These are phyloP conservation scores for Russula compacta DNA, from an alignment of 768 basidiomycete genomes.

Conservation along the genomic window DNA sequence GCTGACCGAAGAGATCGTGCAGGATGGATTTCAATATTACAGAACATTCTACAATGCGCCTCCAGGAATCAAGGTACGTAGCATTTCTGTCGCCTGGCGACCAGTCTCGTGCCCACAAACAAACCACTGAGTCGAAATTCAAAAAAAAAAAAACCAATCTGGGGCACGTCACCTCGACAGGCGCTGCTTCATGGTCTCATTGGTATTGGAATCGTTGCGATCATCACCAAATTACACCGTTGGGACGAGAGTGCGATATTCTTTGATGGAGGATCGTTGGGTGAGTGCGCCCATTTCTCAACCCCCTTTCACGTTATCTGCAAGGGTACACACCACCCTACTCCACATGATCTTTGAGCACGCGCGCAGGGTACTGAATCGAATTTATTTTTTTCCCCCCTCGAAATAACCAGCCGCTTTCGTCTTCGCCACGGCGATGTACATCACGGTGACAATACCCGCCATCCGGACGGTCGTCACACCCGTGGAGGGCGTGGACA, in stretches of 20 bases:
- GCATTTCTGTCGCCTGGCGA: neutral
- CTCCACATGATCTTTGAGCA: too few species aligned
- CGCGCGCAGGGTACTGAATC: neutral
- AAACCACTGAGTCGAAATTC: neutral
- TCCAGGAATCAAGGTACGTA: slow-evolving; percentile 78
- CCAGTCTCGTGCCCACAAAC: neutral
- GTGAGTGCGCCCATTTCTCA: slow-evolving; percentile 37
- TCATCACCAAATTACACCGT: slow-evolving; percentile 69
- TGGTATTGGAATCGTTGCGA: slow-evolving; percentile 63
- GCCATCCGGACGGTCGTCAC: slow-evolving; percentile 65
- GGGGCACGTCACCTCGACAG: slow-evolving; percentile 34
- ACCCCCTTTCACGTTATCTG: neutral
- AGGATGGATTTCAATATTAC: slow-evolving; percentile 85
- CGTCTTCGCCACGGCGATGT: slow-evolving; percentile 68
- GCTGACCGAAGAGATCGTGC: slow-evolving; percentile 52
- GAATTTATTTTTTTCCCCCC: neutral
- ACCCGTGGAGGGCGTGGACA: slow-evolving; percentile 45
- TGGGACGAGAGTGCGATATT: slow-evolving; percentile 94
- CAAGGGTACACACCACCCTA: neutral
- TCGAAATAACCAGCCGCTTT: slow-evolving; percentile 45
- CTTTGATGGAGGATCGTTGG: slow-evolving; percentile 86
- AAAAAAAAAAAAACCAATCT: too few species aligned
- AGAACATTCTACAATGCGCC: slow-evolving; percentile 89
- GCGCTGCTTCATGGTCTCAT: slow-evolving; percentile 83
- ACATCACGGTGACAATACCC: slow-evolving; percentile 75